Evolutionary conservation across 2,329 filamentous ascomycete genomes (phyloP).

Genomic region (Arthrobotrys sinensis): DNA sequence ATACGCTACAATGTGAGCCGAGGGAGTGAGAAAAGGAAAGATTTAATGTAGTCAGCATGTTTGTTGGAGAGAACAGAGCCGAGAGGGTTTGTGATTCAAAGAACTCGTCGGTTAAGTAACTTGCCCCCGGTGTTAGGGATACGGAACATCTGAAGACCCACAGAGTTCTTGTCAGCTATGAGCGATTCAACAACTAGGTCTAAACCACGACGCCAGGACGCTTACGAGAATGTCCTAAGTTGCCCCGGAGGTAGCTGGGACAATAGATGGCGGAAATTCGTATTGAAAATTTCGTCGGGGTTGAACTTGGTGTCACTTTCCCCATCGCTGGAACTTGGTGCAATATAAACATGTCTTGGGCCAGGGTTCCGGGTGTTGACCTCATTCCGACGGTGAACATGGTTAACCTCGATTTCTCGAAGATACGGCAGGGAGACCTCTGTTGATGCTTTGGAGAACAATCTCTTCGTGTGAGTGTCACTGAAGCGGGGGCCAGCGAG

Average conservation of each 20-base stretch:
- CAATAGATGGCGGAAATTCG: conserved; percentile 17
- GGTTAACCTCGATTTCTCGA: conserved; percentile 7
- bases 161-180: too few relatives aligned
- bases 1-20: not conserved
- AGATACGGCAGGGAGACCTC: not conserved
- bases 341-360: conserved; percentile 26
- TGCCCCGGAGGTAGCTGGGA: conserved; percentile 11
- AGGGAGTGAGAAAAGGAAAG: not conserved
- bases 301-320: not conserved
- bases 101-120: not conserved
- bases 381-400: not conserved
- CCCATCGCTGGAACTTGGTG: not conserved
- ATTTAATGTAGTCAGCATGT: conserved; percentile 24
- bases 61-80: conserved; percentile 7
- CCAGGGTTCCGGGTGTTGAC: not conserved
- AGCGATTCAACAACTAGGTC: too few relatives aligned
- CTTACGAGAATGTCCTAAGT: conserved; percentile 19
- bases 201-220: not conserved
- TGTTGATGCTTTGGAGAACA: conserved; percentile 22
- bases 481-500: not conserved
- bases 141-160: too few relatives aligned
- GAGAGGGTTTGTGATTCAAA: conserved; percentile 17
- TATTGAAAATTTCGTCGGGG: not conserved
- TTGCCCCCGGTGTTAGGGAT: not conserved
- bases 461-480: not conserved